Conservation (phyloP, 2,329 filamentous ascomycete genomes). For the Camillea tinctor region DNA sequence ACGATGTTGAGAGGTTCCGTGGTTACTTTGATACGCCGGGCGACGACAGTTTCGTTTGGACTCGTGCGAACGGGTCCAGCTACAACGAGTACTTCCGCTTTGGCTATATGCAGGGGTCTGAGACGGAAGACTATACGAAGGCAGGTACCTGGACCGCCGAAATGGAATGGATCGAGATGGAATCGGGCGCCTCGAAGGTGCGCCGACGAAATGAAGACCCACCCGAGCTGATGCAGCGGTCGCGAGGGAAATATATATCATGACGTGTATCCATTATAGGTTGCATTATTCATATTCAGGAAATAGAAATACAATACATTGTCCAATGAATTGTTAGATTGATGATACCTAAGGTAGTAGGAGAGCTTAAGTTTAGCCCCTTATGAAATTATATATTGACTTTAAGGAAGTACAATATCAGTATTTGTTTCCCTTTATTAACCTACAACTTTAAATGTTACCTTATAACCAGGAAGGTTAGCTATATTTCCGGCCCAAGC, state of each 20-base stretch:
- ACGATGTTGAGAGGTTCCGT: constrained; percentile 81
- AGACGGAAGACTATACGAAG: constrained; percentile 69
- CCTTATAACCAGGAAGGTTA: no score
- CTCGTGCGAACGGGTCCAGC: constrained; percentile 42
- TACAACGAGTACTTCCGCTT: constrained; percentile 76
- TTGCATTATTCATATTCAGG: neutral
- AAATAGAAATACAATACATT: neutral
- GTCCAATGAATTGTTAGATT: neutral
- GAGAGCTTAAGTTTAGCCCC: no score
- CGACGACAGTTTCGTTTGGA: constrained; percentile 57
- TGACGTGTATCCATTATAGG: neutral
- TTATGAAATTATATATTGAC: no score
- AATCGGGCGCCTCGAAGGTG: constrained; percentile 55
- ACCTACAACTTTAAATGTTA: no score
- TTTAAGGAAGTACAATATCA: no score
- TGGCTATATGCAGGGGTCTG: constrained; percentile 66
- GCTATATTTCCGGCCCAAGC: no score
- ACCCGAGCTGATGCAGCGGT: constrained; percentile 11
- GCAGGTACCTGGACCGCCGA: constrained; percentile 68
- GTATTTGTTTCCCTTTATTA: no score
- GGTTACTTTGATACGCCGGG: constrained; percentile 63
- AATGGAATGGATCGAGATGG: constrained; percentile 66
- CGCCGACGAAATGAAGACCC: constrained; percentile 25
- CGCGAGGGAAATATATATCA: constrained; percentile 10
- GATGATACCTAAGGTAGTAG: neutral